A percentile compares a stretch with the other conserved stretches of the same genome.
phyloP scores from a whole-genome alignment of 352 stramenopile genomes.

The Globisporangium radiosum region DNA sequence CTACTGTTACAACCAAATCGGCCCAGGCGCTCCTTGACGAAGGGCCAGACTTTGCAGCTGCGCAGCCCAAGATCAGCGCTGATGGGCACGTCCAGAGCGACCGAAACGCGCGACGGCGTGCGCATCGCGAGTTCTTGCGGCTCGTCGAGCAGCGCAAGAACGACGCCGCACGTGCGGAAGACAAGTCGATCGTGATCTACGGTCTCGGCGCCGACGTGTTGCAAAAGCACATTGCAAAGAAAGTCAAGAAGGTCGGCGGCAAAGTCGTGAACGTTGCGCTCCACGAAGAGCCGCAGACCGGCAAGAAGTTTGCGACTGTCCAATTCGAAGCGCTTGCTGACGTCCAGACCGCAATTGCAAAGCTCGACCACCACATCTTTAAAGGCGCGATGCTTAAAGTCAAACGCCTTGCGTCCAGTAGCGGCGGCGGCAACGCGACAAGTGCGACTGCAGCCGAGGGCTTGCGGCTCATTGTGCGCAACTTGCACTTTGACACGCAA shows the following conservation, averaged over 20 bases:
- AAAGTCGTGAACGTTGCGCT: conserved; percentile 46
- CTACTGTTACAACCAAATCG: conserved; percentile 11
- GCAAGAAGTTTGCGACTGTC: conserved; percentile 58
- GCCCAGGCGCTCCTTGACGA: conserved; percentile 6
- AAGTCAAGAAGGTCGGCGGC: conserved; percentile 67
- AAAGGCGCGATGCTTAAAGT: conserved; percentile 72
- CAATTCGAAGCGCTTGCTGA: conserved; percentile 52
- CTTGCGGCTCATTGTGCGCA: conserved; percentile 77
- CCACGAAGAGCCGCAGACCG: conserved; percentile 48
- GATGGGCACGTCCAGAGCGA: conserved; percentile 58
- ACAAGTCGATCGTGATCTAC: conserved; percentile 78
- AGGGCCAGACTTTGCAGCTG: conserved; percentile 5
- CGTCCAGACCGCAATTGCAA: conserved; percentile 44
- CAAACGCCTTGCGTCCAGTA: conserved; percentile 27
- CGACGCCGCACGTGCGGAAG: conserved; percentile 28
- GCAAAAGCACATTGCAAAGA: conserved; percentile 77
- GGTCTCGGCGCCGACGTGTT: conserved; percentile 59
- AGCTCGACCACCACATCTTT: conserved; percentile 82
- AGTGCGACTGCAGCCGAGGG: conserved; percentile 37
- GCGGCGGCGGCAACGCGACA: conserved; percentile 16
- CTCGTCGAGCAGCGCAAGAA: conserved; percentile 66
- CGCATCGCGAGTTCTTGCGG: conserved; percentile 72
- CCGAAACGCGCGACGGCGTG: conserved; percentile 65
- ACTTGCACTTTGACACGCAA: conserved; percentile 75
- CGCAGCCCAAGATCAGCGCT: conserved; percentile 11